phyloP scores from a whole-genome alignment of 257 asterid genomes.

The Ballota nigra region DNA sequence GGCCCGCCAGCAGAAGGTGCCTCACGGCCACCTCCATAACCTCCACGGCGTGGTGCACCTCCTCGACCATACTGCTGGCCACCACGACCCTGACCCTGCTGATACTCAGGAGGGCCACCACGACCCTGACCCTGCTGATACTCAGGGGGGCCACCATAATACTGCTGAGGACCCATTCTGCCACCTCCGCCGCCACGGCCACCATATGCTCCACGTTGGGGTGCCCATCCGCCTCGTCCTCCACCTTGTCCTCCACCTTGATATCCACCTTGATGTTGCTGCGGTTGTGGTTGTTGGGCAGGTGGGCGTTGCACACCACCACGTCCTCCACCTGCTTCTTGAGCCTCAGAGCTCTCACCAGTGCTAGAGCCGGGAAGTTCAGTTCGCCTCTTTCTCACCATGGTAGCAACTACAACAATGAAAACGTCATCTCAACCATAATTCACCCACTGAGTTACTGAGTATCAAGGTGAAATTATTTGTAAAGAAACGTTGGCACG shows the following conservation, averaged over 20 bases:
- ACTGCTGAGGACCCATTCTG: slow-evolving; percentile 26
- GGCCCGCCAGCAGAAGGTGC: slow-evolving; percentile 69
- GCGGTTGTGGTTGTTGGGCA: slow-evolving; percentile 40
- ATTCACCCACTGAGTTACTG: neutral
- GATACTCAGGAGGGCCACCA: slow-evolving; percentile 27
- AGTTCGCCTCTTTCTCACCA: slow-evolving; percentile 82
- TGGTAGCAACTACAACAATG: slow-evolving; percentile 38
- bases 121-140: slow-evolving; percentile 20
- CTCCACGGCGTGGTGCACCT: slow-evolving; percentile 56
- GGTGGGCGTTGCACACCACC: slow-evolving; percentile 57
- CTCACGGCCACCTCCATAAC: slow-evolving; percentile 57
- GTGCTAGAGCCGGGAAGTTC: slow-evolving; percentile 45
- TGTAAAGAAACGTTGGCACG: neutral
- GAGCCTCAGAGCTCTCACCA: slow-evolving; percentile 63
- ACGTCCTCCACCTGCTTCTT: slow-evolving; percentile 48
- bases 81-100: slow-evolving; percentile 26
- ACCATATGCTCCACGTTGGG: slow-evolving; percentile 49
- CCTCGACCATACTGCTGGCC: slow-evolving; percentile 61
- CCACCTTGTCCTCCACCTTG: slow-evolving; percentile 50
- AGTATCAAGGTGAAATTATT: neutral
- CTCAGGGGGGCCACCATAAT: slow-evolving; percentile 25
- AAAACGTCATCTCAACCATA: slow-evolving; percentile 1
- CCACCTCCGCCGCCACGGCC: slow-evolving; percentile 55
- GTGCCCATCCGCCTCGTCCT: slow-evolving; percentile 51
- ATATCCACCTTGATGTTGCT: slow-evolving; percentile 44